Evolutionary conservation across 1,139 yeast genomes (phyloP), one percentile per base, ranked within the genome.

Genomic region (Ogataea hybrid): DNA sequence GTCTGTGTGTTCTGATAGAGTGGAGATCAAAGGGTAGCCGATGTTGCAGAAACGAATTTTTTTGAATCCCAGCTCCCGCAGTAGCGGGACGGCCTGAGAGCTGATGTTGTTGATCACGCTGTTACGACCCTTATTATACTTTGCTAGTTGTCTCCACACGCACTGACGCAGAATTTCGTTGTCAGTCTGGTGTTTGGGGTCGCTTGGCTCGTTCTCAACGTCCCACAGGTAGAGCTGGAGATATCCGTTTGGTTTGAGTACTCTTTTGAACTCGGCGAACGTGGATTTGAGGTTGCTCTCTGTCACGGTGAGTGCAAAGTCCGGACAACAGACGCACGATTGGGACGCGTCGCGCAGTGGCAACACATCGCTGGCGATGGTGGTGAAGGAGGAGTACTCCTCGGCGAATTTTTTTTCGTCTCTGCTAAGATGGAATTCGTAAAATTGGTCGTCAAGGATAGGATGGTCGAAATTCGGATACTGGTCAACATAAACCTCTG

Each of bases 341-440:
- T 61, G 63, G 6, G 62, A 43, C 16, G 42, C 32, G 30, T 49
- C 51, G 9, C 32, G 35, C n/a, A 61, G 38, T 18, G 64, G 65
- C 11, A 61, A 25, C 5, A 37, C 27, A 2, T 51, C 32, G n/a
- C 53, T 37, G 6, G 53, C 41, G 3, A 54, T 49, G 3, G 61
- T 51, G 4, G 60, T 51, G 41, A 61, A 58, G 5, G 63, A 59
- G 2, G 64, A 54, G 33, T 59, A 61, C 11, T 50, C 36, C 14
- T 41, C 29, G 35, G 59, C 36, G 36, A 59, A 59, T 1, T 17
- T 20, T 23, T 34, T 43, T 28, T 59, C 62, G 9, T 56, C 51
- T 5, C 32, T 30, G 23, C 40, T 44, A 14, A 57, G 37, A 10
- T 51, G 51, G 29, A 40, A 45, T 5, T 43, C 38, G 14, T 46